Conservation (phyloP, 1,284 basidiomycete species). For the Cryptococcus jaspeensis region DNA sequence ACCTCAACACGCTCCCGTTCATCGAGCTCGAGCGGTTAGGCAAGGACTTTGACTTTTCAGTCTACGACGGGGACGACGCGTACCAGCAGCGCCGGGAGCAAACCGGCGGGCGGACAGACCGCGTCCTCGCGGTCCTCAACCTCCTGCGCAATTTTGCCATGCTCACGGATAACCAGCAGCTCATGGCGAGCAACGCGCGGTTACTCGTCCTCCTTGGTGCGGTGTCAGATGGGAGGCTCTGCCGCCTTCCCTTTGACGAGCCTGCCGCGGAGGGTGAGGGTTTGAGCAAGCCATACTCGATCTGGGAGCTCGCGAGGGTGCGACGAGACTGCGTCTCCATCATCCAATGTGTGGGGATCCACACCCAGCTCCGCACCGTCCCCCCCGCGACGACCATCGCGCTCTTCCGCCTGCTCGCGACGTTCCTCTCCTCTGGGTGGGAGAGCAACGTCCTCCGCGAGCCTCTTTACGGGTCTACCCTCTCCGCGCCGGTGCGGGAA, state of each 20-base stretch:
- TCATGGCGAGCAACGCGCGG: constrained; percentile 65
- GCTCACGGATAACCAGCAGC: constrained; percentile 67
- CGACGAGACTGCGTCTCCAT: constrained; percentile 77
- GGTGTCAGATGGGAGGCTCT: constrained; percentile 57
- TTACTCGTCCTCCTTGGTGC: constrained; percentile 68
- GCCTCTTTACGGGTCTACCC: constrained; percentile 45
- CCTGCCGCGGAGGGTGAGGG: constrained; percentile 6
- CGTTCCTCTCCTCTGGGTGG: constrained; percentile 59
- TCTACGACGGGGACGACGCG: constrained; percentile 55
- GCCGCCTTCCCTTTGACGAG: constrained; percentile 45
- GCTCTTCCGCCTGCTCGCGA: constrained; percentile 68
- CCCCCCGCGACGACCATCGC: constrained; percentile 56
- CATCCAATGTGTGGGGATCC: constrained; percentile 64
- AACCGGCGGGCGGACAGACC: constrained; percentile 52
- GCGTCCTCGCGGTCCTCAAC: constrained; percentile 70
- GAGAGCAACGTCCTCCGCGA: constrained; percentile 62
- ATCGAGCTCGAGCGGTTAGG: constrained; percentile 85
- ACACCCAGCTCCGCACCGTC: constrained; percentile 53
- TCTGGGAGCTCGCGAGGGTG: constrained; percentile 68
- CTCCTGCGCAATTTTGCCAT: constrained; percentile 83
- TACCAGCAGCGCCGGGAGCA: constrained; percentile 10
- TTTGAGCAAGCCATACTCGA: constrained; percentile 56
- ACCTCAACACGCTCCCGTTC: constrained; percentile 71
- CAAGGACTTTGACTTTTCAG: constrained; percentile 75
- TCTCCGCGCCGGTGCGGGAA: constrained; percentile 22